Conservation (phyloP, 352 stramenopile genomes). For the Phytopythium montanum region DNA sequence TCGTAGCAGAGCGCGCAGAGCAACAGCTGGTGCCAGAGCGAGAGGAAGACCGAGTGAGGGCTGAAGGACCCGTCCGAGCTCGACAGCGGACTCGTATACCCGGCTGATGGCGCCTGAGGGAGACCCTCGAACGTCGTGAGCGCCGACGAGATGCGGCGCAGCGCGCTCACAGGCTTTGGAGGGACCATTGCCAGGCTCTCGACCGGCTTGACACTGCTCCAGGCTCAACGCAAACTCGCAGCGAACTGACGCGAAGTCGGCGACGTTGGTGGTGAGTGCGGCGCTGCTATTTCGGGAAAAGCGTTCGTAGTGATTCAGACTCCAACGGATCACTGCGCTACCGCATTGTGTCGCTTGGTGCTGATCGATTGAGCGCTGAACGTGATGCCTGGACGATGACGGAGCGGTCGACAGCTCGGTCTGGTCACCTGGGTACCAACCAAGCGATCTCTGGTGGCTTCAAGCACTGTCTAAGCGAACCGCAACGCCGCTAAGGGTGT, state of each 20-base stretch:
- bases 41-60: conserved; percentile 36
- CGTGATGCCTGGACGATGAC: background rate
- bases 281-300: background rate
- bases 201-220: background rate
- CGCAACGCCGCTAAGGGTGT: no score
- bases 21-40: conserved; percentile 48
- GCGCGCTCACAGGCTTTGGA: background rate
- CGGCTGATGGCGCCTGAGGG: background rate
- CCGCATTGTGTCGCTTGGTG: background rate
- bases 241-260: no score
- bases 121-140: conserved; percentile 1
- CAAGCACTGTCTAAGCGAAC: no score
- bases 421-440: background rate
- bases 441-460: no score
- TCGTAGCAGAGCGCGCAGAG: conserved; percentile 42
- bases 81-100: background rate
- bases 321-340: background rate
- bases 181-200: background rate
- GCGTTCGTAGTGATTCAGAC: background rate
- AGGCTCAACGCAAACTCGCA: no score
- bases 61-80: conserved; percentile 14
- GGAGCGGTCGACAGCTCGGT: background rate
- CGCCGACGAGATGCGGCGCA: conserved; percentile 5
- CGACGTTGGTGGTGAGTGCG: background rate
- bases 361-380: background rate